Conservation (phyloP, 2,329 filamentous ascomycete species). For the Juglanconis oblonga region DNA sequence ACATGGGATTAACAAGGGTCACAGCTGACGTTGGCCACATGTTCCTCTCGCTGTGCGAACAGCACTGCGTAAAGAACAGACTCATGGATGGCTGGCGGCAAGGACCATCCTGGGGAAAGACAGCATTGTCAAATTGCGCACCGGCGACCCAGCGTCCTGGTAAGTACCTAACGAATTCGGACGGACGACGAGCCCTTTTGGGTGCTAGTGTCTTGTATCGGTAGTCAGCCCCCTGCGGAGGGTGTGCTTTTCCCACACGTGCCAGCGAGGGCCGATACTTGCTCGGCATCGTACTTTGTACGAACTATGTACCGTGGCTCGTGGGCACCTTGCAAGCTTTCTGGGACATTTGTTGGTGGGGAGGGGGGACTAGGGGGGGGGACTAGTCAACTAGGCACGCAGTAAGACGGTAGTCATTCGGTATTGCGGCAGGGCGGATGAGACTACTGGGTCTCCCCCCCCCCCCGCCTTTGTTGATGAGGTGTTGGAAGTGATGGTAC, state of each 20-base stretch:
- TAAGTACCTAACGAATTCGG: constrained; percentile 1
- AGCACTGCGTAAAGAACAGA: no score
- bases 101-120: neutral
- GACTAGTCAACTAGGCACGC: no score
- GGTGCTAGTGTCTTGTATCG: constrained; percentile 1
- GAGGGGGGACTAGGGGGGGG: no score
- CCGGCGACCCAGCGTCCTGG: constrained; percentile 3
- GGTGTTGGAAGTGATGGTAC: no score
- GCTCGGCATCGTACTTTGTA: neutral
- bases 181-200: neutral
- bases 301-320: no score
- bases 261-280: neutral
- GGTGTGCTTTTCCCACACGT: neutral
- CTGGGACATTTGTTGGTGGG: neutral
- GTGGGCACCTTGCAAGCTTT: neutral
- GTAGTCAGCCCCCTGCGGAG: neutral
- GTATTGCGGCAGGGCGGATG: neutral
- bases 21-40: constrained; percentile 18
- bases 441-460: no score
- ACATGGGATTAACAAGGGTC: constrained; percentile 14
- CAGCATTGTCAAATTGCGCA: neutral
- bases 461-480: no score
- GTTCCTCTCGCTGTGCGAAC: constrained; percentile 14
- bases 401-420: neutral
- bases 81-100: neutral